phyloP scores from a whole-genome alignment of 208 protist genomes.

The Leishmania amazonensis region DNA sequence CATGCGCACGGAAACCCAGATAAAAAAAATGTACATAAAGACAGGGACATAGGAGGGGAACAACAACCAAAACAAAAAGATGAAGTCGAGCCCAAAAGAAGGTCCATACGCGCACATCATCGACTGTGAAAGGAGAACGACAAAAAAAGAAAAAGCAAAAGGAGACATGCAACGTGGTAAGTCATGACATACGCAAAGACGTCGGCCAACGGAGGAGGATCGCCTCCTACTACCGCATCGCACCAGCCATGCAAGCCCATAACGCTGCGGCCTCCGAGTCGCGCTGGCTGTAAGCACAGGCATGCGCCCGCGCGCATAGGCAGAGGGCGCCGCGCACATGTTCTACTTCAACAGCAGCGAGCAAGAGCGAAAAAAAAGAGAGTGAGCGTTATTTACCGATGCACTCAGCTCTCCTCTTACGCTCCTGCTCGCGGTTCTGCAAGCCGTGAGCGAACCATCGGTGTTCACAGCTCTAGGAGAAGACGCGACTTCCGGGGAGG shows the following conservation, averaged over 20 bases:
- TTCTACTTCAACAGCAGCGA: neutral
- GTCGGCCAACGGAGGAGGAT: neutral
- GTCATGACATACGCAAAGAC: neutral
- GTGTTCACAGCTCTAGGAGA: neutral
- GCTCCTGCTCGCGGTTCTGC: neutral
- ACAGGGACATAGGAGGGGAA: neutral
- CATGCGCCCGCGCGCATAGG: neutral
- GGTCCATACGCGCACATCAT: neutral
- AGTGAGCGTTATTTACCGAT: neutral
- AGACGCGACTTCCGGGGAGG: neutral
- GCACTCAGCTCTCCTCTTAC: neutral
- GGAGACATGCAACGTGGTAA: neutral
- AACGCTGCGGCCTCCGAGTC: neutral
- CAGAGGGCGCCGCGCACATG: neutral
- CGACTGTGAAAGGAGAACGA: neutral
- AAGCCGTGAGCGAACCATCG: neutral
- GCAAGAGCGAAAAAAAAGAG: neutral
- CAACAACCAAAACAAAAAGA: neutral
- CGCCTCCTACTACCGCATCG: neutral
- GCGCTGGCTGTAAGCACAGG: neutral
- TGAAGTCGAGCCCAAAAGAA: neutral
- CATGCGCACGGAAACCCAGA: neutral
- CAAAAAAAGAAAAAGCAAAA: neutral
- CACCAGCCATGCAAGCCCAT: neutral
- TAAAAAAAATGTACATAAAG: neutral